Conservation (phyloP, 2,329 filamentous ascomycete species). For the Colletotrichum destructivum region DNA sequence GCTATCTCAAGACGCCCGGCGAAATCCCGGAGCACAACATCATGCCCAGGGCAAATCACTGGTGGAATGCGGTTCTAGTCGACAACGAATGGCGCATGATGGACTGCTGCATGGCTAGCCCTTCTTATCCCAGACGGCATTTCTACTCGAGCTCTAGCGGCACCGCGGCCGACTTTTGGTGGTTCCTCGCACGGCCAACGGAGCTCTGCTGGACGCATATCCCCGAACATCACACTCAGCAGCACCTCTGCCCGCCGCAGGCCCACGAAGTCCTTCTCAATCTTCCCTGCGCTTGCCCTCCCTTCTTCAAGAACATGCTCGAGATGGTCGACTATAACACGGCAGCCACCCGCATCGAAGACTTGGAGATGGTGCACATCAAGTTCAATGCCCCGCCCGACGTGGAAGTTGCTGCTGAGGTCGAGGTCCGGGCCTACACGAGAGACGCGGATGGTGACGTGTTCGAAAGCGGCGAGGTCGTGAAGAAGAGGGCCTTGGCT, state of each 20-base stretch:
- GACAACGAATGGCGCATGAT: conserved; percentile 98
- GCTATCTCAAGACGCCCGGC: conserved; percentile 92
- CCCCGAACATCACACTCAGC: conserved; percentile 87
- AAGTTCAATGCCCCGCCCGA: conserved; percentile 90
- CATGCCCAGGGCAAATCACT: conserved; percentile 92
- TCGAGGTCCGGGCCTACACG: conserved; percentile 86
- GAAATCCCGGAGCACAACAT: conserved; percentile 86
- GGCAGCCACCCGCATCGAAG: conserved; percentile 86
- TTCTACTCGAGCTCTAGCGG: conserved; percentile 82
- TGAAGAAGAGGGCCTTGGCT: conserved; percentile 88
- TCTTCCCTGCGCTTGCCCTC: conserved; percentile 86
- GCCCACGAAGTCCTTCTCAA: conserved; percentile 89
- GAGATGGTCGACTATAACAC: conserved; percentile 94
- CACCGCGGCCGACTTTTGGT: conserved; percentile 86
- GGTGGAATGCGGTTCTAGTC: conserved; percentile 95
- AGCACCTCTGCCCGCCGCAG: conserved; percentile 92
- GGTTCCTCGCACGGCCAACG: conserved; percentile 90
- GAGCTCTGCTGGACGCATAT: conserved; percentile 98
- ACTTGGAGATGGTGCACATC: conserved; percentile 93
- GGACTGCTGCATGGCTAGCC: conserved; percentile 92
- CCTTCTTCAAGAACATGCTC: conserved; percentile 87
- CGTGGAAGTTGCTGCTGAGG: conserved; percentile 92
- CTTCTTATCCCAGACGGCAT: conserved; percentile 86
- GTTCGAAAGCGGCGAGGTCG: conserved; percentile 91
- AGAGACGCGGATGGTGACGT: conserved; percentile 90